These are phyloP conservation scores for Blastosporella zonata DNA, from an alignment of 1,284 basidiomycete genomes.

Conservation along the genomic window DNA sequence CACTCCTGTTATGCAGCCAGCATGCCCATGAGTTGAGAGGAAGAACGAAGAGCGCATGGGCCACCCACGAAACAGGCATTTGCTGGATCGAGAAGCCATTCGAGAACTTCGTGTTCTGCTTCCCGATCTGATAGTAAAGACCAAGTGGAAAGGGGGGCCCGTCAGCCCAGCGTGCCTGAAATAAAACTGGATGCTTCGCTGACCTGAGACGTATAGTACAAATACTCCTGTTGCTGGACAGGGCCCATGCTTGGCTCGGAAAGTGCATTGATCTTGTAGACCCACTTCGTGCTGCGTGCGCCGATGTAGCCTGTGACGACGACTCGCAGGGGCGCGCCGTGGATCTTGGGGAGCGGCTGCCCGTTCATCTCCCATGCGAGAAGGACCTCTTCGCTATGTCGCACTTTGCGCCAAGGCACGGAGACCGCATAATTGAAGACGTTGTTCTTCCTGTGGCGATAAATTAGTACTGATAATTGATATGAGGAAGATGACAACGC, in stretches of 20 bases:
- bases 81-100: conserved; percentile 54
- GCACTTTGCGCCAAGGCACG: conserved; percentile 51
- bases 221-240: conserved; percentile 52
- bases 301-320: conserved; percentile 60
- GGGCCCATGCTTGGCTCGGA: conserved; percentile 48
- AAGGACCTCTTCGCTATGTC: conserved; percentile 47
- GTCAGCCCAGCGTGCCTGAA: no score
- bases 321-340: conserved; percentile 52
- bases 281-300: conserved; percentile 56
- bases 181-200: conserved; percentile 1
- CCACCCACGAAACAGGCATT: conserved; percentile 54
- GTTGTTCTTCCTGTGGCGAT: conserved; percentile 37
- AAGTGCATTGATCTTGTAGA: conserved; percentile 52
- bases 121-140: conserved; percentile 38
- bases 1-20: conserved; percentile 35
- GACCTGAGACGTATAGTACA: conserved; percentile 48
- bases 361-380: conserved; percentile 64
- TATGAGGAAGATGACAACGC: conserved; percentile 11
- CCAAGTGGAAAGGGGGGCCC: not conserved
- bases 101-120: conserved; percentile 48
- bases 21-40: not conserved
- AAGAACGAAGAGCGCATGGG: not conserved
- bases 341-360: conserved; percentile 48
- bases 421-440: conserved; percentile 57
- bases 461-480: not conserved